Conservation (phyloP, 192 early-diverging fungal species). For the Coemansia sp. region DNA sequence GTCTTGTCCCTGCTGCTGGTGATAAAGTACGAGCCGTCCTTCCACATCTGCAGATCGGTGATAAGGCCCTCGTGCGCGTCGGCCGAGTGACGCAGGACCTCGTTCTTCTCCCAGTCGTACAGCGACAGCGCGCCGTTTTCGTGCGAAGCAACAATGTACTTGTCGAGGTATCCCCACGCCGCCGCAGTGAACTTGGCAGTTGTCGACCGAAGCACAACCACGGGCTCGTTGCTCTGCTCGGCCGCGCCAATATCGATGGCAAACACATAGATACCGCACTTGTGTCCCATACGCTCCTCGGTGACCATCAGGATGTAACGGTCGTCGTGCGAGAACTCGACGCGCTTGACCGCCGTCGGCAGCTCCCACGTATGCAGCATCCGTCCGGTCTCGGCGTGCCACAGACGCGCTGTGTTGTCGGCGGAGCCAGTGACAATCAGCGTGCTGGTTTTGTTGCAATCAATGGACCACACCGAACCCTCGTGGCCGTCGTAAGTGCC, state of each 20-base stretch:
- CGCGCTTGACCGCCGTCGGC: constrained; percentile 85
- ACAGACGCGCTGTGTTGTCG: constrained; percentile 87
- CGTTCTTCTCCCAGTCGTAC: constrained; percentile 83
- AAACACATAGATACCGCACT: constrained; percentile 81
- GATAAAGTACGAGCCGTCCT: constrained; percentile 90
- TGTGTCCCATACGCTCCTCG: constrained; percentile 94
- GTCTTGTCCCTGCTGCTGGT: constrained; percentile 94
- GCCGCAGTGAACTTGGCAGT: constrained; percentile 89
- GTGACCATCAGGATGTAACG: constrained; percentile 84
- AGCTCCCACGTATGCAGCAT: constrained; percentile 89
- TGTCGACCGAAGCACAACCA: constrained; percentile 66
- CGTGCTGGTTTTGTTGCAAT: constrained; percentile 79
- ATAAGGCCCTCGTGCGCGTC: constrained; percentile 66
- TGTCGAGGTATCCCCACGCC: constrained; percentile 88
- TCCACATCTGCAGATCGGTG: constrained; percentile 90
- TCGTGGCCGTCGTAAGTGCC: constrained; percentile 91
- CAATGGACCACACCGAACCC: constrained; percentile 93
- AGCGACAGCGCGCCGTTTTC: constrained; percentile 88
- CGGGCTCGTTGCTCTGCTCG: constrained; percentile 72
- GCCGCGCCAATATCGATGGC: constrained; percentile 62
- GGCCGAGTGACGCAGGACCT: constrained; percentile 54
- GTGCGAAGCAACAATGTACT: constrained; percentile 89
- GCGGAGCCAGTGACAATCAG: constrained; percentile 85
- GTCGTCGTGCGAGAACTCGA: constrained; percentile 90
- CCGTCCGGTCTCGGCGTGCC: constrained; percentile 89